These are phyloP conservation scores for Cordia subcordata DNA, from an alignment of 257 asterid species.

Conservation along the genomic window DNA sequence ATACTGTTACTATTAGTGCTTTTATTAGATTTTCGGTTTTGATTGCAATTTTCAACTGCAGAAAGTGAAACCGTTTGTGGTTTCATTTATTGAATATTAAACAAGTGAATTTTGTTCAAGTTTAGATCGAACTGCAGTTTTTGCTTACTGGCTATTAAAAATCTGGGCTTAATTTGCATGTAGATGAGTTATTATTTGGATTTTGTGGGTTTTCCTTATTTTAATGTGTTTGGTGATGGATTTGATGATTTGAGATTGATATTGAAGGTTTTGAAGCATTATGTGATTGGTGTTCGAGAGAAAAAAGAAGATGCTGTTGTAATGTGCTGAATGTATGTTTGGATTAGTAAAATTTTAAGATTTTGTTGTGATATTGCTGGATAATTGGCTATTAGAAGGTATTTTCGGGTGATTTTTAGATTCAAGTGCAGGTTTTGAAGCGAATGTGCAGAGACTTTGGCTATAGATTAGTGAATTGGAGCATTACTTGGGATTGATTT, in stretches of 20 bases:
- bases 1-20: conserved; percentile 20
- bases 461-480: not conserved
- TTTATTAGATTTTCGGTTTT: not conserved
- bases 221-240: conserved; percentile 8
- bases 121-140: not conserved
- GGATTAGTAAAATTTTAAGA: too few species aligned
- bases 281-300: not conserved
- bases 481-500: conserved; percentile 21
- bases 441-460: too few species aligned
- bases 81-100: too few species aligned
- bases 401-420: too few species aligned
- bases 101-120: conserved; percentile 1
- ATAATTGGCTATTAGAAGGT: too few species aligned
- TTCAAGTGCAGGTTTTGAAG: too few species aligned
- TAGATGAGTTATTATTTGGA: not conserved
- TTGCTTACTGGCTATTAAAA: not conserved
- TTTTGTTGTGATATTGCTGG: too few species aligned
- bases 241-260: conserved; percentile 22
- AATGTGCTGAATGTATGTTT: too few species aligned
- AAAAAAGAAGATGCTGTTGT: too few species aligned
- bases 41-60: not conserved
- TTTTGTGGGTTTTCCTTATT: not conserved
- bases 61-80: not conserved
- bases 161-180: not conserved
- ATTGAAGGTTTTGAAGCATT: not conserved